Conservation (phyloP, 208 protist species). For the Trichomonas tenax region DNA sequence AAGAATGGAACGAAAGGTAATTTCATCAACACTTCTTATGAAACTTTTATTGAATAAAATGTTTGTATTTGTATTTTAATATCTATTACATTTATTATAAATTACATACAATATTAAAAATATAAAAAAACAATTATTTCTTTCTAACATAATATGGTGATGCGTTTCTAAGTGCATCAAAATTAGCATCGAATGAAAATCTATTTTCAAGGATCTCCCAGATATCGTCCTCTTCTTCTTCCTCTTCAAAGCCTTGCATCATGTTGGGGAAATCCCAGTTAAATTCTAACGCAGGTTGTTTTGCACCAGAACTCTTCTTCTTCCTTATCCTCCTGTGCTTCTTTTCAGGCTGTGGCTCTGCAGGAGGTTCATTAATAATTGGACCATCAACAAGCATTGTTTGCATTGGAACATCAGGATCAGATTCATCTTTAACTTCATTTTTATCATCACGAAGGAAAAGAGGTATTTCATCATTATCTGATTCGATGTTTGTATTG, state of each 20-base stretch:
- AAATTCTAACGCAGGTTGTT: background rate
- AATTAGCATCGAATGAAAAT: background rate
- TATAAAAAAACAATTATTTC: background rate
- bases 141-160: background rate
- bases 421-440: background rate
- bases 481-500: background rate
- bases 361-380: too few relatives aligned
- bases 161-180: background rate
- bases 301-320: background rate
- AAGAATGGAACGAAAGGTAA: too few relatives aligned
- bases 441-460: background rate
- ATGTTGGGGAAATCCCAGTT: background rate
- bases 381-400: background rate
- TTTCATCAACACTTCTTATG: too few relatives aligned
- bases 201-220: background rate
- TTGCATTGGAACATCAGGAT: background rate
- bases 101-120: background rate
- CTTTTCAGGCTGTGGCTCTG: background rate
- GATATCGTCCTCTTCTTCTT: background rate
- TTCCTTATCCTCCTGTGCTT: background rate
- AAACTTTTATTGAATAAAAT: too few relatives aligned
- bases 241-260: background rate
- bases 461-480: background rate
- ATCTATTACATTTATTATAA: background rate
- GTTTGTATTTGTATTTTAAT: background rate